phyloP scores from a whole-genome alignment of 2,329 filamentous ascomycete genomes.

The Penicillium freii region DNA sequence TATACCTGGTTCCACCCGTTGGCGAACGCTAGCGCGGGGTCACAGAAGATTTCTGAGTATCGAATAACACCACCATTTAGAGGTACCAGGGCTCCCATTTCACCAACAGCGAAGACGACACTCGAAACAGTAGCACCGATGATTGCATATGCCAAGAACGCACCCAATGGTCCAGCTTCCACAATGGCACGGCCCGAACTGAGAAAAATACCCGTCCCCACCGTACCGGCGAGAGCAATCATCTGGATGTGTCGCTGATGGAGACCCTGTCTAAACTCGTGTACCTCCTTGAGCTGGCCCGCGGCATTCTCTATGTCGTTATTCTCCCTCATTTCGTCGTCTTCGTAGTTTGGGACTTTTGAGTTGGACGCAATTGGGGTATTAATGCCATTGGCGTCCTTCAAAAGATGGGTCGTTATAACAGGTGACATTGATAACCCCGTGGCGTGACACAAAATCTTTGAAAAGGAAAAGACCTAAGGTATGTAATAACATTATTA shows the following conservation, averaged over 20 bases:
- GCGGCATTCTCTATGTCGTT: constrained; percentile 21
- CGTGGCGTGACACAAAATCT: not conserved
- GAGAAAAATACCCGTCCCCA: constrained; percentile 41
- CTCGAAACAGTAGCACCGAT: constrained; percentile 37
- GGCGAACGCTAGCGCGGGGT: constrained; percentile 37
- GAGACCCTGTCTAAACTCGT: constrained; percentile 27
- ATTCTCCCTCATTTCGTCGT: constrained; percentile 10
- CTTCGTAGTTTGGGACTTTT: constrained; percentile 7
- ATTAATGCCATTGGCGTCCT: constrained; percentile 5
- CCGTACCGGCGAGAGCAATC: constrained; percentile 40
- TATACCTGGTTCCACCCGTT: constrained; percentile 43
- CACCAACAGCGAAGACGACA: constrained; percentile 37
- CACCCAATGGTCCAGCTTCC: constrained; percentile 33
- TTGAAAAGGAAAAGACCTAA: not conserved
- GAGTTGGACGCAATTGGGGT: constrained; percentile 4
- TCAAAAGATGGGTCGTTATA: not conserved
- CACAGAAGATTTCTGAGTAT: constrained; percentile 38
- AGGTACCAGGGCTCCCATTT: constrained; percentile 40
- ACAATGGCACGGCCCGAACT: constrained; percentile 36
- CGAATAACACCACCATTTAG: constrained; percentile 40
- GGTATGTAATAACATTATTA: not conserved
- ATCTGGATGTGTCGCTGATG: constrained; percentile 38
- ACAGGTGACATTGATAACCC: not conserved
- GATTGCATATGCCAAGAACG: constrained; percentile 39
- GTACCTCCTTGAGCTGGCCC: constrained; percentile 23